phyloP scores from a whole-genome alignment of 1,284 basidiomycete species.

The Peniophora sp. region DNA sequence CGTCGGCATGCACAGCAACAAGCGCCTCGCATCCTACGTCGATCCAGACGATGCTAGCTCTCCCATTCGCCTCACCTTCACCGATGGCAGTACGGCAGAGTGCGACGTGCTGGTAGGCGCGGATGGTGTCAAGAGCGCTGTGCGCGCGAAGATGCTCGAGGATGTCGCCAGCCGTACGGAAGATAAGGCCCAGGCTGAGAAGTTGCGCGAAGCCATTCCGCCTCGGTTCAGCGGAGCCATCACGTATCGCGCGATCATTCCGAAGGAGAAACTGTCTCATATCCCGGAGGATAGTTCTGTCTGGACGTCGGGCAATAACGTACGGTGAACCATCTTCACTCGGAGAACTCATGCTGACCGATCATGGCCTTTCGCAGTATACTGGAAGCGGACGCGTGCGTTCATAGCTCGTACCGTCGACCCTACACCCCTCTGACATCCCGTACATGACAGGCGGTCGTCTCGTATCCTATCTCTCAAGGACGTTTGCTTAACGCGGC shows the following conservation, averaged over 20 bases:
- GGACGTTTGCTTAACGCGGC: constrained; percentile 35
- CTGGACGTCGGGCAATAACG: constrained; percentile 18
- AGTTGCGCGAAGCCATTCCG: constrained; percentile 14
- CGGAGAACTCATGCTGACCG: too few relatives aligned
- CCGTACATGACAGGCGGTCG: constrained; percentile 35
- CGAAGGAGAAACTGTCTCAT: constrained; percentile 23
- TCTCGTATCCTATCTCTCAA: constrained; percentile 35
- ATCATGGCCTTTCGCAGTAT: constrained; percentile 17
- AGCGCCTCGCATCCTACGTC: constrained; percentile 30
- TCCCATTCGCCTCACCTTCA: constrained; percentile 30
- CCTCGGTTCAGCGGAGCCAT: constrained; percentile 31
- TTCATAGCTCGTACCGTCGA: background rate
- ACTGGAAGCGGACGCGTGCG: constrained; percentile 30
- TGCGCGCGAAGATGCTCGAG: constrained; percentile 17
- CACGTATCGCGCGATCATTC: constrained; percentile 32
- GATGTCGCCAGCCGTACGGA: constrained; percentile 14
- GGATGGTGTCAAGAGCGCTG: constrained; percentile 33
- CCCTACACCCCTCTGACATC: background rate
- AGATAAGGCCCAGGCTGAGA: constrained; percentile 11
- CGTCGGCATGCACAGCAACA: constrained; percentile 25
- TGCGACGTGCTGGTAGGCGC: constrained; percentile 44
- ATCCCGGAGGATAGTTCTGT: constrained; percentile 23
- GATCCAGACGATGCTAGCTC: constrained; percentile 15
- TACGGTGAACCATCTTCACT: too few relatives aligned
- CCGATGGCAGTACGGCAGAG: constrained; percentile 31